phyloP scores from a whole-genome alignment of 768 basidiomycete species.

The Trametes villosa region DNA sequence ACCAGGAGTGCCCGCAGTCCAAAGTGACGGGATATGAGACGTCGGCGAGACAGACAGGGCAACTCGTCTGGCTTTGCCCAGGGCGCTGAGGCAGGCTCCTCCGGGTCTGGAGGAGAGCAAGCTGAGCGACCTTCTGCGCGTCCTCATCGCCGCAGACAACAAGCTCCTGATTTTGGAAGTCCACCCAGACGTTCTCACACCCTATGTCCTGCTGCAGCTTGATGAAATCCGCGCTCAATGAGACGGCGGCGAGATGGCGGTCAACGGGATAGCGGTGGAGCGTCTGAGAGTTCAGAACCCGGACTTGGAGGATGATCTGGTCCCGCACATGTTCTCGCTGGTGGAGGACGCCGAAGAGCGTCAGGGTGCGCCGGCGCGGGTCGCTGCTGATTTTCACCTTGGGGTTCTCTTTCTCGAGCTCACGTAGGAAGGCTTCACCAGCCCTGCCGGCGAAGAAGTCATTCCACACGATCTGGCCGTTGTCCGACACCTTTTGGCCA shows the following conservation, averaged over 20 bases:
- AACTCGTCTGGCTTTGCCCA: slow-evolving; percentile 36
- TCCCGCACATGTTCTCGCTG: slow-evolving; percentile 46
- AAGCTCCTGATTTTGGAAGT: slow-evolving; percentile 48
- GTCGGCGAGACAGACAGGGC: slow-evolving; percentile 74
- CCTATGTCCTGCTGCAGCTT: slow-evolving; percentile 56
- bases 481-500: slow-evolving; percentile 59
- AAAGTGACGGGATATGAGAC: slow-evolving; percentile 56
- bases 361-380: slow-evolving; percentile 46
- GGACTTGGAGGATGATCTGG: slow-evolving; percentile 52
- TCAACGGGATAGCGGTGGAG: slow-evolving; percentile 51
- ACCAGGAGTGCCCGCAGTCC: slow-evolving; percentile 71
- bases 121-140: slow-evolving; percentile 48
- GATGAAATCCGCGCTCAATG: slow-evolving; percentile 51
- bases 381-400: slow-evolving; percentile 52
- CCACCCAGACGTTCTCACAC: slow-evolving; percentile 56
- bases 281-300: slow-evolving; percentile 46
- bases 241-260: slow-evolving; percentile 47
- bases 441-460: slow-evolving; percentile 52
- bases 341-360: slow-evolving; percentile 55
- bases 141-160: slow-evolving; percentile 58
- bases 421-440: slow-evolving; percentile 50
- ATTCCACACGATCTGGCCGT: slow-evolving; percentile 66
- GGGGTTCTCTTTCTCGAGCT: slow-evolving; percentile 44
- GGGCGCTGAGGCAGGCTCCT: slow-evolving; percentile 29
- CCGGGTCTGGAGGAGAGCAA: slow-evolving; percentile 39